Conservation (phyloP, 306 rosid genomes). For the Cucumis cinereus region DNA sequence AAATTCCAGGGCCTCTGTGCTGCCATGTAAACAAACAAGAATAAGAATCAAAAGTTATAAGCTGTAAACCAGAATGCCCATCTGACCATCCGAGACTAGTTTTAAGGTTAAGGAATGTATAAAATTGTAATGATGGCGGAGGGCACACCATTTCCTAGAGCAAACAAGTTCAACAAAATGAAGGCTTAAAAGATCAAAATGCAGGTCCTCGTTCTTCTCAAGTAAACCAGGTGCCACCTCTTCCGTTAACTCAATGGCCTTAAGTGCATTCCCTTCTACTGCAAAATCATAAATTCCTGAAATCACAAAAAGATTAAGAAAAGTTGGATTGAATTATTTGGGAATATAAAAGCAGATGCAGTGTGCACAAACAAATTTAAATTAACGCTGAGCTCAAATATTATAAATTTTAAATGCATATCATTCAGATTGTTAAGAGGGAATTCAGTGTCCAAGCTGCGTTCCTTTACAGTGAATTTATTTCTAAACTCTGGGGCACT, state of each 20-base stretch:
- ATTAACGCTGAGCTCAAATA: background rate
- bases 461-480: background rate
- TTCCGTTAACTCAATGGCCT: conserved; percentile 79
- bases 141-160: conserved; percentile 66
- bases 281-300: conserved; percentile 58
- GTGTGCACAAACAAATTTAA: background rate
- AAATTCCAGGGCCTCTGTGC: conserved; percentile 94
- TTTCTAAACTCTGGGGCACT: background rate
- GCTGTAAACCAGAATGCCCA: background rate
- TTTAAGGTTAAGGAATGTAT: background rate
- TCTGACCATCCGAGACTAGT: background rate
- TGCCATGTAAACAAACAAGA: conserved; percentile 46
- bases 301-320: background rate
- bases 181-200: conserved; percentile 81
- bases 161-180: conserved; percentile 82
- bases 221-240: conserved; percentile 53
- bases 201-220: conserved; percentile 61
- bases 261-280: conserved; percentile 64
- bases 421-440: background rate
- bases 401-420: background rate
- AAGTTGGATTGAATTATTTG: background rate
- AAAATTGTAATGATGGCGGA: background rate
- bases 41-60: background rate
- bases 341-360: conserved; percentile 5
- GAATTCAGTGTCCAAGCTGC: background rate